These are phyloP conservation scores for Phaffia rhodozyma DNA, from an alignment of 1,284 basidiomycete species.

Conservation along the genomic window DNA sequence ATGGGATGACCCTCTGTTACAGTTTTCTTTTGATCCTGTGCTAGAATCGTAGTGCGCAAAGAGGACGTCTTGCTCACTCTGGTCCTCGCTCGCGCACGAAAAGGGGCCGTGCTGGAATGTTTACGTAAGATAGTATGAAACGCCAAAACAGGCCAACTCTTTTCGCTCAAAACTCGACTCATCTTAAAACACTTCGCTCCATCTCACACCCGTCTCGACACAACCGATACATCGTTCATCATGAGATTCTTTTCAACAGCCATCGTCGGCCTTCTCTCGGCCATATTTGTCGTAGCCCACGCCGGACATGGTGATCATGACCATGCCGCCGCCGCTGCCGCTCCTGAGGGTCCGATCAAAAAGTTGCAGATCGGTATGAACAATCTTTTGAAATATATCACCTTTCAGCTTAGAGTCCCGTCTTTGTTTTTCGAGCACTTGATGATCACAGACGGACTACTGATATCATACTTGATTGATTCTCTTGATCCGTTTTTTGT, in stretches of 20 bases:
- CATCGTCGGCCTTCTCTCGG: background rate
- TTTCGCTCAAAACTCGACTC: no score
- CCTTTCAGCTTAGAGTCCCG: background rate
- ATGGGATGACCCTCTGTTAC: no score
- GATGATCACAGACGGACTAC: background rate
- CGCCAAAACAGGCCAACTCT: no score
- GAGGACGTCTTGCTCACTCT: no score
- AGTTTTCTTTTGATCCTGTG: no score
- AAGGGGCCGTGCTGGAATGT: no score
- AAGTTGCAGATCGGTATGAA: conserved; percentile 12
- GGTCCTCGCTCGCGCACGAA: no score
- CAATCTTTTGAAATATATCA: no score
- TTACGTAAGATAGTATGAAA: no score
- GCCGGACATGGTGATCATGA: conserved; percentile 1
- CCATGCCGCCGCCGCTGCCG: background rate
- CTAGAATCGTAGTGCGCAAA: no score
- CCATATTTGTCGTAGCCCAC: conserved; percentile 4
- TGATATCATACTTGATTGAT: background rate
- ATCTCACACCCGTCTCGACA: no score
- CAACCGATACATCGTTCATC: background rate
- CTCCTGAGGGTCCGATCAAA: background rate
- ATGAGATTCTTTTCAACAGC: conserved; percentile 9
- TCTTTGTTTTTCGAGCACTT: background rate
- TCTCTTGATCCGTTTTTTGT: background rate
- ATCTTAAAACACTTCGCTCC: no score